These are phyloP conservation scores for Stagonosporopsis vannaccii DNA, from an alignment of 2,329 filamentous ascomycete species.

Conservation along the genomic window DNA sequence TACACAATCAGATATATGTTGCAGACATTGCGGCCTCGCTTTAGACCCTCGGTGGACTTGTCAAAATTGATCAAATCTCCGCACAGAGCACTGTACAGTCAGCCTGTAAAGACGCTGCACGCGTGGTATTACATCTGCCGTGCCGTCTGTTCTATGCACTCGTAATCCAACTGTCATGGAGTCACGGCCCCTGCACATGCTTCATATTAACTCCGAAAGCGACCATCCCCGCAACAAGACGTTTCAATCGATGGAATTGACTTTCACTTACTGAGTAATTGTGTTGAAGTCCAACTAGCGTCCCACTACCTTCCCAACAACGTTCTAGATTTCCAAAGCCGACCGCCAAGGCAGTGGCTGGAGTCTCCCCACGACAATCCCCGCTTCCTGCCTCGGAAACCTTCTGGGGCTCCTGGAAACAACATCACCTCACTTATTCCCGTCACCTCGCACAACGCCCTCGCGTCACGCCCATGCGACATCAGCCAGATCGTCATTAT, in stretches of 20 bases:
- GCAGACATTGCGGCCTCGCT: too few species aligned
- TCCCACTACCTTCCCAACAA: not conserved
- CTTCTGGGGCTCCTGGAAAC: conserved; percentile 31
- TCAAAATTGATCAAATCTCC: too few species aligned
- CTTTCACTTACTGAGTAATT: not conserved
- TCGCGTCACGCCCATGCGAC: conserved; percentile 31
- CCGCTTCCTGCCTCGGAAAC: conserved; percentile 21
- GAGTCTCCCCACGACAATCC: conserved; percentile 21
- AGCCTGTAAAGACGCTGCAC: too few species aligned
- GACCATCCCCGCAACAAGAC: not conserved
- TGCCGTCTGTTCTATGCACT: not conserved
- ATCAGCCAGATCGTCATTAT: conserved; percentile 14
- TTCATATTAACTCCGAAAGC: not conserved
- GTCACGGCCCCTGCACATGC: not conserved
- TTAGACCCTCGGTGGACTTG: too few species aligned
- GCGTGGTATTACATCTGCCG: conserved; percentile 3
- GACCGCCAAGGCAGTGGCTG: conserved; percentile 27
- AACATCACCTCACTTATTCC: conserved; percentile 36
- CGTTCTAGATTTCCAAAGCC: conserved; percentile 8
- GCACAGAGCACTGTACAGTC: too few species aligned
- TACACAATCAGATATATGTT: not conserved
- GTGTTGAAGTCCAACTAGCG: not conserved
- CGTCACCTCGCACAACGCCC: conserved; percentile 32
- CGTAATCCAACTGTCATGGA: conserved; percentile 9
- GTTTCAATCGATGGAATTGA: not conserved